phyloP scores from a whole-genome alignment of 2,329 filamentous ascomycete species.

The Beauveria caledonica region DNA sequence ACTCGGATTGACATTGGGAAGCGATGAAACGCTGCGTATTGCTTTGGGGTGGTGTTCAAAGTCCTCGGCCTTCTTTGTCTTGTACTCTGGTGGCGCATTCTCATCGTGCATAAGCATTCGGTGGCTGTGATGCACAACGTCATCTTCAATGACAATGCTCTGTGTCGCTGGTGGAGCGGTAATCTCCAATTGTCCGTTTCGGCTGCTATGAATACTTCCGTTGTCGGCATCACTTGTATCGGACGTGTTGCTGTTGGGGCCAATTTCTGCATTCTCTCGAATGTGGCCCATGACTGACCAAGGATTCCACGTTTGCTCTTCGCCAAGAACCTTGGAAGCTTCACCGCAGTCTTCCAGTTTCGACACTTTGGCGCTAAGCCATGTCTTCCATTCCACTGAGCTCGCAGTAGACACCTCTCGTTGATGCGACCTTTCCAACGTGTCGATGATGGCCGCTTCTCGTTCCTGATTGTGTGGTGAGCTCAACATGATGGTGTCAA shows the following conservation, averaged over 20 bases:
- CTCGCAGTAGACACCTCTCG: slow-evolving; percentile 34
- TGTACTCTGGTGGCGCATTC: slow-evolving; percentile 1
- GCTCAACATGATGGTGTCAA: neutral
- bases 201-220: neutral
- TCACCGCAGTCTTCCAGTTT: slow-evolving; percentile 30
- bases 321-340: slow-evolving; percentile 6
- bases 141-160: slow-evolving; percentile 8
- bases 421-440: slow-evolving; percentile 17
- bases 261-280: slow-evolving; percentile 43
- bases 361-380: slow-evolving; percentile 44
- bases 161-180: neutral
- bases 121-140: neutral
- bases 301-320: slow-evolving; percentile 7
- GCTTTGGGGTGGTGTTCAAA: neutral
- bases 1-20: slow-evolving; percentile 15
- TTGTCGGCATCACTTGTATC: neutral
- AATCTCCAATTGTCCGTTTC: neutral
- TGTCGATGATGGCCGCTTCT: neutral
- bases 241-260: slow-evolving; percentile 19
- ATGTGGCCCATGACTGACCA: slow-evolving; percentile 30
- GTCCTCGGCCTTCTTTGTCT: neutral
- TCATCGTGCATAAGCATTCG: neutral
- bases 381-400: slow-evolving; percentile 47
- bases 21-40: slow-evolving; percentile 18
- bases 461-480: neutral